Evolutionary conservation across 2,329 filamentous ascomycete species (phyloP).

Genomic region (Colletotrichum sp.): DNA sequence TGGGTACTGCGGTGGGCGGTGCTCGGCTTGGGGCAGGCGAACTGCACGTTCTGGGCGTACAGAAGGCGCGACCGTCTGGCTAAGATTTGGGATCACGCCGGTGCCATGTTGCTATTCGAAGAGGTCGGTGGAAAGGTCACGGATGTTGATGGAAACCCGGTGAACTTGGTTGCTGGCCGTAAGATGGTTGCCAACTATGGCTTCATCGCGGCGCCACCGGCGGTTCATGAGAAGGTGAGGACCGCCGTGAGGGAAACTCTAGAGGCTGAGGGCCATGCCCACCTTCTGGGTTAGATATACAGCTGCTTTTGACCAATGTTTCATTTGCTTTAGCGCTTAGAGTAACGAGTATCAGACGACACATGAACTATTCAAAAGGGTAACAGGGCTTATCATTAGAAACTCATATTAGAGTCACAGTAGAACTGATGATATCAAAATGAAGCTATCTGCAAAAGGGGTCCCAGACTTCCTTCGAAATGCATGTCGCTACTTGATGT

Average conservation of each 20-base stretch:
- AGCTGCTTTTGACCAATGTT: neutral
- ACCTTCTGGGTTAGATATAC: slow-evolving; percentile 27
- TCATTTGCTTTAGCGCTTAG: neutral
- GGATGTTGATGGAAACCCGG: slow-evolving; percentile 55
- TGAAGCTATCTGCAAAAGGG: neutral
- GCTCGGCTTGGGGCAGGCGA: slow-evolving; percentile 57
- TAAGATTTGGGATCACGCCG: slow-evolving; percentile 67
- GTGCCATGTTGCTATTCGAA: slow-evolving; percentile 63
- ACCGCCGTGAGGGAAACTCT: slow-evolving; percentile 37
- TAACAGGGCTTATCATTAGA: neutral
- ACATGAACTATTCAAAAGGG: neutral
- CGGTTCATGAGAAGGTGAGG: slow-evolving; percentile 49
- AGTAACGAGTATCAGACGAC: neutral
- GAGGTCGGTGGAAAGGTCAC: slow-evolving; percentile 62
- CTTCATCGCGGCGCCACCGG: slow-evolving; percentile 57
- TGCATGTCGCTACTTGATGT: neutral
- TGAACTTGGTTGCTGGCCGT: slow-evolving; percentile 56
- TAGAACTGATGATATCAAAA: neutral
- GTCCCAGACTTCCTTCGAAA: neutral
- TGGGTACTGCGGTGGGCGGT: slow-evolving; percentile 63
- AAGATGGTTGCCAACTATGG: slow-evolving; percentile 57
- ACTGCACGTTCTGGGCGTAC: slow-evolving; percentile 64
- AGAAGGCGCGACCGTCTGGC: slow-evolving; percentile 49
- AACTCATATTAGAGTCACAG: neutral
- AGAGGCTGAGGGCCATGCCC: slow-evolving; percentile 33